Conservation (phyloP, 1,284 basidiomycete species). For the Golubevia sp. region DNA sequence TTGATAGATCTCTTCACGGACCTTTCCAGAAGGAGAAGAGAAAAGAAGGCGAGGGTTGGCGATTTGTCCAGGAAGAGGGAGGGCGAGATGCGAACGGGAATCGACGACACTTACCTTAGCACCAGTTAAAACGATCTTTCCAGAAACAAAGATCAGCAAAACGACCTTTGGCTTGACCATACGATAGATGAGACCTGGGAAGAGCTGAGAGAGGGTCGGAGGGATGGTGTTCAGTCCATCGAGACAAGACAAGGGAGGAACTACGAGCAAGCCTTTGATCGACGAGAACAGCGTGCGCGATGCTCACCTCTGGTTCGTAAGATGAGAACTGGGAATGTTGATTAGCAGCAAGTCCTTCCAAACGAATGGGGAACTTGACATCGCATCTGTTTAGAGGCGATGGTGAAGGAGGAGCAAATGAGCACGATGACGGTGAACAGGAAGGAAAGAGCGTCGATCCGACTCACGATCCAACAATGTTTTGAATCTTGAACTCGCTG, state of each 20-base stretch:
- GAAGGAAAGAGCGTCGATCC: neutral
- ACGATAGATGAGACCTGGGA: constrained; percentile 59
- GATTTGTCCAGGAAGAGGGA: neutral
- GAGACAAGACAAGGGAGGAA: neutral
- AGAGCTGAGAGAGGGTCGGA: constrained; percentile 22
- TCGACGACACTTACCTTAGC: constrained; percentile 29
- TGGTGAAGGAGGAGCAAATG: neutral
- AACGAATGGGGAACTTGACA: constrained; percentile 60
- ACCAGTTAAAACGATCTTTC: constrained; percentile 60
- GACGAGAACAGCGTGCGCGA: neutral
- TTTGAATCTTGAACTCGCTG: constrained; percentile 61
- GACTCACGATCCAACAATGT: constrained; percentile 55
- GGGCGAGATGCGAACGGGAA: too few species aligned
- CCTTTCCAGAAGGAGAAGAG: constrained; percentile 6
- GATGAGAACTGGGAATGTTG: constrained; percentile 59
- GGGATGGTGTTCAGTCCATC: too few species aligned
- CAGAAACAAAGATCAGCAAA: constrained; percentile 60
- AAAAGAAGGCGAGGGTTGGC: neutral
- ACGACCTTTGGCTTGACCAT: constrained; percentile 62
- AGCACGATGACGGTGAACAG: neutral
- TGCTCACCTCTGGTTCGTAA: constrained; percentile 47
- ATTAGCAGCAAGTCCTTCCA: constrained; percentile 57
- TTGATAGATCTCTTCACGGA: constrained; percentile 61
- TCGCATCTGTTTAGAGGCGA: constrained; percentile 31
- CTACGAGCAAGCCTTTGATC: neutral